Evolutionary conservation across 2,329 filamentous ascomycete genomes (phyloP).

Genomic region (Pezicula radicicola): DNA sequence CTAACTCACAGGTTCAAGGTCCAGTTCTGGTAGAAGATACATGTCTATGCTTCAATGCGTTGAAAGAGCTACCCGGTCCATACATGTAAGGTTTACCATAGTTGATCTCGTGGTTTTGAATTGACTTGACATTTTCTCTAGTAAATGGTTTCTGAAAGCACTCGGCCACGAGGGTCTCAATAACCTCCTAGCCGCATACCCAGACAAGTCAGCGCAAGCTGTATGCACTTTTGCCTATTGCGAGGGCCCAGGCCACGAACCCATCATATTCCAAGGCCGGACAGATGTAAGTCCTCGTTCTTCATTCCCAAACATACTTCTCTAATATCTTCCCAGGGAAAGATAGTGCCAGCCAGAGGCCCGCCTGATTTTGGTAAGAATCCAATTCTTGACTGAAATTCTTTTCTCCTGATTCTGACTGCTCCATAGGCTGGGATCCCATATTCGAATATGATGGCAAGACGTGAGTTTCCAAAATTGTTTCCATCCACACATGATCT

Average conservation of each 20-base stretch:
- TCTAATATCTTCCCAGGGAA: slow-evolving; percentile 48
- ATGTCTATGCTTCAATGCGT: slow-evolving; percentile 85
- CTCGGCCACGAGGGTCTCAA: slow-evolving; percentile 85
- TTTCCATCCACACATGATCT: not conserved
- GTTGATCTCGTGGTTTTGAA: not conserved
- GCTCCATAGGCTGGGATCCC: slow-evolving; percentile 81
- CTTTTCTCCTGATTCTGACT: slow-evolving; percentile 9
- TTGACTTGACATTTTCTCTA: slow-evolving; percentile 33
- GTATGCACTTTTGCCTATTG: slow-evolving; percentile 96
- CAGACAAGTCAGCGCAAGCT: slow-evolving; percentile 87
- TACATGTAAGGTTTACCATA: slow-evolving; percentile 70
- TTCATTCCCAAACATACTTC: not conserved
- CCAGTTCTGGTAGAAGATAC: slow-evolving; percentile 97
- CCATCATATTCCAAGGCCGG: slow-evolving; percentile 86
- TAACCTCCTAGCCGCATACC: slow-evolving; percentile 82
- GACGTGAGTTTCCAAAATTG: slow-evolving; percentile 46
- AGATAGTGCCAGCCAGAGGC: slow-evolving; percentile 81
- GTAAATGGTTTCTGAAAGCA: slow-evolving; percentile 89
- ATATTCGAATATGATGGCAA: slow-evolving; percentile 91
- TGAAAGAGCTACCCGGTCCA: slow-evolving; percentile 87
- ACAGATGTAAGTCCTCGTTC: slow-evolving; percentile 62
- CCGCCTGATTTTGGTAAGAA: slow-evolving; percentile 75
- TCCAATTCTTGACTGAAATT: not conserved
- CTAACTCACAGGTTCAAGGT: slow-evolving; percentile 61
- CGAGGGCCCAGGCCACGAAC: slow-evolving; percentile 77